Conservation (phyloP, 345 rosid species). For the Hypericum androsaemum region DNA sequence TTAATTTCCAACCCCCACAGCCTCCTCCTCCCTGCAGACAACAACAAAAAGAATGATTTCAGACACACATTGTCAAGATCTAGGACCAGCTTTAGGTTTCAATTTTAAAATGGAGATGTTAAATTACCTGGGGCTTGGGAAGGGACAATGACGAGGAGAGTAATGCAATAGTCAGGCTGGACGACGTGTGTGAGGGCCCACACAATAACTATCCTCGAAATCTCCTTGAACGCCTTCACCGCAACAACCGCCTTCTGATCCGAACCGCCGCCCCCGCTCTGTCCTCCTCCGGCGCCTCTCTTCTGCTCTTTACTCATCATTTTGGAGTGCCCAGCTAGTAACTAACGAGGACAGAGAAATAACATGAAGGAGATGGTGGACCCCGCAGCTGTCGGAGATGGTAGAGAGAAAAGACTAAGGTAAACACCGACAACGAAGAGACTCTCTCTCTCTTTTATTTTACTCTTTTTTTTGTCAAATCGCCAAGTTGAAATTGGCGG, state of each 20-base stretch:
- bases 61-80: no score
- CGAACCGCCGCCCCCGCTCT: slow-evolving; percentile 36
- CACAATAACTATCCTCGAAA: slow-evolving; percentile 76
- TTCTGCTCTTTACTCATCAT: slow-evolving; percentile 55
- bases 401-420: no score
- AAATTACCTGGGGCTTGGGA: slow-evolving; percentile 51
- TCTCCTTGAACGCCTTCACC: slow-evolving; percentile 91
- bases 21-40: slow-evolving; percentile 43
- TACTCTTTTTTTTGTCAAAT: no score
- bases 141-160: slow-evolving; percentile 79
- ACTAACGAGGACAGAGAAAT: no score
- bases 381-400: no score
- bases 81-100: no score
- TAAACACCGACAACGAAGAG: no score
- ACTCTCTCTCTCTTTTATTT: no score
- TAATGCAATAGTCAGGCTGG: slow-evolving; percentile 89
- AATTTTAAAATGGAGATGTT: slow-evolving; percentile 44
- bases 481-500: no score
- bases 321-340: no score
- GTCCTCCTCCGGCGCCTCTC: no score
- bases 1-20: slow-evolving; percentile 92
- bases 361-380: no score
- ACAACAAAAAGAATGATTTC: slow-evolving; percentile 1
- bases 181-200: slow-evolving; percentile 99
- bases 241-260: slow-evolving; percentile 83